Evolutionary conservation across 768 basidiomycete species (phyloP).

Genomic region (Mycena pura): DNA sequence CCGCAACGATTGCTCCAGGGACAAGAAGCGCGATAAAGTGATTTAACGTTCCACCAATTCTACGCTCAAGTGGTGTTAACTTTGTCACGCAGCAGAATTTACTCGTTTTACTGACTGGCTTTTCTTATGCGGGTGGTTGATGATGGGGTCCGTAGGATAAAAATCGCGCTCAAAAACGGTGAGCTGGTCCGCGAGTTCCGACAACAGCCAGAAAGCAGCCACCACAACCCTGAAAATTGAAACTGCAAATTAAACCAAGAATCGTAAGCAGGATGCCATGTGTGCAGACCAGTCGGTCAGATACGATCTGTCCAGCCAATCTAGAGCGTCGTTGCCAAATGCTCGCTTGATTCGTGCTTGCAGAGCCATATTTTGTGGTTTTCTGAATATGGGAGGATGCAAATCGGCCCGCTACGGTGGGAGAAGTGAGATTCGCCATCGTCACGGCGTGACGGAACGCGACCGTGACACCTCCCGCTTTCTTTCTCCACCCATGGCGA

Average conservation of each 20-base stretch:
- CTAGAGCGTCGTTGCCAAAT: slow-evolving; percentile 46
- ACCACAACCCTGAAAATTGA: slow-evolving; percentile 48
- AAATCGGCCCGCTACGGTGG: no score
- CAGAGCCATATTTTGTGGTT: slow-evolving; percentile 15
- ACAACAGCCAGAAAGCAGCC: slow-evolving; percentile 49
- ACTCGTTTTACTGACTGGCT: slow-evolving; percentile 50
- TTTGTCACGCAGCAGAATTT: neutral
- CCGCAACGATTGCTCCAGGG: slow-evolving; percentile 49
- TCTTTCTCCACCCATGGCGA: slow-evolving; percentile 51
- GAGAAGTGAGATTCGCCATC: neutral
- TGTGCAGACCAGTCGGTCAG: slow-evolving; percentile 57
- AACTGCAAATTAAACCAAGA: neutral
- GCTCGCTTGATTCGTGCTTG: slow-evolving; percentile 6
- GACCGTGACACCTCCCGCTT: slow-evolving; percentile 23
- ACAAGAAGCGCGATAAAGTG: slow-evolving; percentile 52
- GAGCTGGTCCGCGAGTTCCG: slow-evolving; percentile 42
- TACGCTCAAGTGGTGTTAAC: slow-evolving; percentile 30
- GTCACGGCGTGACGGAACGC: slow-evolving; percentile 7
- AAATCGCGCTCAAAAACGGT: slow-evolving; percentile 61
- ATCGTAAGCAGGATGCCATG: neutral
- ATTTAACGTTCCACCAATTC: slow-evolving; percentile 57
- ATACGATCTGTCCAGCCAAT: slow-evolving; percentile 56
- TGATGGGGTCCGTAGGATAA: slow-evolving; percentile 54
- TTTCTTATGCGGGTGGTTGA: slow-evolving; percentile 55
- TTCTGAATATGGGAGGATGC: no score